Conservation (phyloP, 129 eudicot species). For the Deinandra increscens region DNA sequence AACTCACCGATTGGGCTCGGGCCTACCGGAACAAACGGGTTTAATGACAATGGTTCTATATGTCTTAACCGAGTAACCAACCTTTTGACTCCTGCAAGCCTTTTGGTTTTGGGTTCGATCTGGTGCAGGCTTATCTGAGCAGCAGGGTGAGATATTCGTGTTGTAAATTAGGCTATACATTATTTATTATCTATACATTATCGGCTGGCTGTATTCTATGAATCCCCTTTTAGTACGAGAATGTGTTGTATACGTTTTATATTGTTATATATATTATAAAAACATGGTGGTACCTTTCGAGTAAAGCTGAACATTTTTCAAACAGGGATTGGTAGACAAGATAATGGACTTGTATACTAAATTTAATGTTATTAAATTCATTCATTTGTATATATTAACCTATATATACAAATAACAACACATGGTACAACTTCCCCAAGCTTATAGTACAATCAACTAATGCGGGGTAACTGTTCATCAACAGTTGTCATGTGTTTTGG, state of each 20-base stretch:
- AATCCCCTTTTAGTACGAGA: slow-evolving; percentile 22
- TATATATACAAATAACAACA: too few species aligned
- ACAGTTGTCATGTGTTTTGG: too few species aligned
- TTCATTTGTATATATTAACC: too few species aligned
- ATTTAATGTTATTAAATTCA: too few species aligned
- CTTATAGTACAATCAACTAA: neutral
- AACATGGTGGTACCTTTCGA: too few species aligned
- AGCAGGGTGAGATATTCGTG: slow-evolving; percentile 17
- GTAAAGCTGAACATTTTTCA: too few species aligned
- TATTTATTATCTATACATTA: too few species aligned
- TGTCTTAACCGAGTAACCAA: slow-evolving; percentile 12
- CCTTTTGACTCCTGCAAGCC: slow-evolving; percentile 9
- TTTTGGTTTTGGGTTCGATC: slow-evolving; percentile 20
- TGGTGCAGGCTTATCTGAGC: slow-evolving; percentile 21
- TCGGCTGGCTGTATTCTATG: slow-evolving; percentile 28
- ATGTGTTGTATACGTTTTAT: slow-evolving; percentile 12
- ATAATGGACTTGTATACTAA: too few species aligned
- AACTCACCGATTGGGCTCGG: slow-evolving; percentile 27
- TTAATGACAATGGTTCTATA: slow-evolving; percentile 18
- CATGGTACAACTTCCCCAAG: too few species aligned
- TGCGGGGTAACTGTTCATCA: too few species aligned
- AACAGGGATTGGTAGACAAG: too few species aligned
- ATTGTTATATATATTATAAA: neutral
- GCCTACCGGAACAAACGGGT: slow-evolving; percentile 22
- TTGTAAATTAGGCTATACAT: slow-evolving; percentile 33